Conservation (phyloP, 768 basidiomycete species). For the Boletus fagicola region DNA sequence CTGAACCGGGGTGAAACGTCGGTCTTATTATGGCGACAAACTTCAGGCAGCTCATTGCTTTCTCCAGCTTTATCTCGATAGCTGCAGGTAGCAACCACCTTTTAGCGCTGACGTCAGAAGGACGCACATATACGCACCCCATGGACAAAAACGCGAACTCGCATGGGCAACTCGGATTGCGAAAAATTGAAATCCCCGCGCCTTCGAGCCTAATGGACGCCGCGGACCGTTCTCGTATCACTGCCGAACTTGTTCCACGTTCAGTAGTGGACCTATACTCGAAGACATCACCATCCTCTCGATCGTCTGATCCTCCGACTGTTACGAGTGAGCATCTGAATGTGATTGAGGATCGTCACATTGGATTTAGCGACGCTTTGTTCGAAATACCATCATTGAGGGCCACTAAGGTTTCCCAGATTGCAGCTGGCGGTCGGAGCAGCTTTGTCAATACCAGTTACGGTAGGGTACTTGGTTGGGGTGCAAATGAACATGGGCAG, state of each 20-base stretch:
- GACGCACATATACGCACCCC: slow-evolving; percentile 78
- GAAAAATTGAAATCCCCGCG: slow-evolving; percentile 52
- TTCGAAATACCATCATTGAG: slow-evolving; percentile 76
- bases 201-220: slow-evolving; percentile 20
- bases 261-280: slow-evolving; percentile 50
- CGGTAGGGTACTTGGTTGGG: slow-evolving; percentile 84
- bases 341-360: slow-evolving; percentile 39
- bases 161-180: slow-evolving; percentile 81
- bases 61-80: slow-evolving; percentile 64
- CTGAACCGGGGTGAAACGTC: slow-evolving; percentile 70
- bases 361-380: slow-evolving; percentile 65
- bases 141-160: slow-evolving; percentile 72
- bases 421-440: slow-evolving; percentile 68
- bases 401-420: slow-evolving; percentile 61
- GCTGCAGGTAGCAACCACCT: slow-evolving; percentile 71
- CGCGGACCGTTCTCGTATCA: slow-evolving; percentile 33
- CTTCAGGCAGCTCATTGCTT: slow-evolving; percentile 9
- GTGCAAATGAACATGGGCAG: slow-evolving; percentile 84
- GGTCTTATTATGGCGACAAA: slow-evolving; percentile 10
- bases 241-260: slow-evolving; percentile 58
- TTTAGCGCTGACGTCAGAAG: slow-evolving; percentile 66
- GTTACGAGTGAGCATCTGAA: slow-evolving; percentile 29
- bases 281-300: slow-evolving; percentile 43
- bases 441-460: slow-evolving; percentile 68
- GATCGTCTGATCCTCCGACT: slow-evolving; percentile 17